Evolutionary conservation across 2,329 filamentous ascomycete species (phyloP).

Genomic region (Hymenoscyphus repandus): DNA sequence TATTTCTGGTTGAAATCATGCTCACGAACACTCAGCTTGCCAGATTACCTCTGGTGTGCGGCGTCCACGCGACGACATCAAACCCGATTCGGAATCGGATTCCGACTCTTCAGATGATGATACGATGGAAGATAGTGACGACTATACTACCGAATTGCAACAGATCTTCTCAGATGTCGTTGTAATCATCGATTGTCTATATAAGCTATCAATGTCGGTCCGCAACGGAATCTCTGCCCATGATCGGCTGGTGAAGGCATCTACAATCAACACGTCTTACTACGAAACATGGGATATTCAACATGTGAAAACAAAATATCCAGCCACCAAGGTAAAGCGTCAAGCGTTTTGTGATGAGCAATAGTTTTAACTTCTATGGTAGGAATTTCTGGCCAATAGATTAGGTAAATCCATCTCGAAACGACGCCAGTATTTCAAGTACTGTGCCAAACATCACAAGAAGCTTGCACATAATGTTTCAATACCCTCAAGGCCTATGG

Average conservation of each 20-base stretch:
- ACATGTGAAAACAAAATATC: conserved; percentile 3
- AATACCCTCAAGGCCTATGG: too few relatives aligned
- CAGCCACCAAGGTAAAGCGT: neutral
- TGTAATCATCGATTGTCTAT: conserved; percentile 2
- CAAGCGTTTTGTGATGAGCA: neutral
- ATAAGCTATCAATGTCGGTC: conserved; percentile 6
- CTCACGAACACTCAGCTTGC: neutral
- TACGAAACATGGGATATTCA: conserved; percentile 3
- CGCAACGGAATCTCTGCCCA: neutral
- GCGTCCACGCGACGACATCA: neutral
- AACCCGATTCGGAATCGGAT: neutral
- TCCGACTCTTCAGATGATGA: neutral
- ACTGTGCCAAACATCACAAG: conserved; percentile 4
- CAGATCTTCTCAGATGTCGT: conserved; percentile 2
- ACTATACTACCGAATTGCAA: neutral
- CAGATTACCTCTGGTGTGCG: neutral
- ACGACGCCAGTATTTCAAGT: conserved; percentile 5
- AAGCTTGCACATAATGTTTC: neutral
- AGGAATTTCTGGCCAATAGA: neutral
- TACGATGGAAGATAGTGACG: neutral
- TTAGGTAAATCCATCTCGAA: conserved; percentile 3
- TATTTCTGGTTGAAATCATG: neutral
- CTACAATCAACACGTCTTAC: neutral
- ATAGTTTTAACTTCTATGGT: neutral
- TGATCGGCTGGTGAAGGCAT: conserved; percentile 1